These are phyloP conservation scores for Penicilliopsis zonata DNA, from an alignment of 495 filamentous ascomycete genomes.

Conservation along the genomic window DNA sequence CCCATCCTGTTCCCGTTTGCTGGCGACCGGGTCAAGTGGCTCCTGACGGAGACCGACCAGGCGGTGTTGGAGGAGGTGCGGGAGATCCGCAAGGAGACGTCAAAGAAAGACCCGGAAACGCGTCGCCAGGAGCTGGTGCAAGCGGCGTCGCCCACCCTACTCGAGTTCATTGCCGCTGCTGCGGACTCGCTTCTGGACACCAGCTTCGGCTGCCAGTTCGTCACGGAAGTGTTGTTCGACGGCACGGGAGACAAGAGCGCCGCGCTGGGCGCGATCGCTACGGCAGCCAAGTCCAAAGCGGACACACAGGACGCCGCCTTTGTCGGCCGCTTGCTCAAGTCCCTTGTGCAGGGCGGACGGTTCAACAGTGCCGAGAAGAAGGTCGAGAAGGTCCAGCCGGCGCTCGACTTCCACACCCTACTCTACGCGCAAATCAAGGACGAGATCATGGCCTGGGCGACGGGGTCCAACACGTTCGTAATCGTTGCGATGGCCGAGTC, in stretches of 20 bases:
- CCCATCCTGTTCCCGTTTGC: conserved; percentile 77
- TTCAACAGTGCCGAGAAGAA: conserved; percentile 61
- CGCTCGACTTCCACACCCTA: conserved; percentile 65
- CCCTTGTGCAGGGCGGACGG: conserved; percentile 71
- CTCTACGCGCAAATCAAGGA: conserved; percentile 68
- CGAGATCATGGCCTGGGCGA: conserved; percentile 75
- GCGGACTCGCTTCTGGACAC: conserved; percentile 53
- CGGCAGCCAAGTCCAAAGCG: conserved; percentile 51
- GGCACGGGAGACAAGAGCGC: conserved; percentile 57
- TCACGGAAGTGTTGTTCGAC: conserved; percentile 70
- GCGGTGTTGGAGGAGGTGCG: conserved; percentile 62
- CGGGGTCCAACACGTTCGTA: conserved; percentile 68
- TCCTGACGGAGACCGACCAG: conserved; percentile 49
- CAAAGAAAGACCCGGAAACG: conserved; percentile 75
- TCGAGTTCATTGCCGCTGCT: conserved; percentile 59
- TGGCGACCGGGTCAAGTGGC: conserved; percentile 55
- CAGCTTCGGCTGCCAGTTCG: conserved; percentile 77
- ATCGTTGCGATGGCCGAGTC: conserved; percentile 70
- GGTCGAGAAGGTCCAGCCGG: conserved; percentile 57
- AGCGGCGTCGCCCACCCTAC: conserved; percentile 41
- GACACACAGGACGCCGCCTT: conserved; percentile 42
- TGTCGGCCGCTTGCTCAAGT: conserved; percentile 80
- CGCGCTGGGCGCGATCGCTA: conserved; percentile 61
- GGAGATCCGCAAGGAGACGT: conserved; percentile 61
- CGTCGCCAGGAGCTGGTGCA: conserved; percentile 66